Base-by-base conservation (phyloP, 1,284 basidiomycete genomes). In the Apiotrichum montevideense region DNA sequence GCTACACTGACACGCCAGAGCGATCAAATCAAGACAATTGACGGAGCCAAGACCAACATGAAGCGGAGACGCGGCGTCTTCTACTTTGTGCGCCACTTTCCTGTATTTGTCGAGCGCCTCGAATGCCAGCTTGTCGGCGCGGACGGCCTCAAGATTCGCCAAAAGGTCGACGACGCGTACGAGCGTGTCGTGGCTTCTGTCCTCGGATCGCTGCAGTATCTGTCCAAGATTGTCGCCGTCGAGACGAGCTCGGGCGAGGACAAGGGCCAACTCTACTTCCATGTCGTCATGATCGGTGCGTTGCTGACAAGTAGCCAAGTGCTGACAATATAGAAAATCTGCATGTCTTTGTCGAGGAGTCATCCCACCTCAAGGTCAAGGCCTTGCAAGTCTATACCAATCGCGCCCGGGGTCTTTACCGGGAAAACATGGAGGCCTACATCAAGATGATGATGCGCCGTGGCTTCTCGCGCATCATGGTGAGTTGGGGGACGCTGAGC, bases 211-310 rank as follows among this genome's bases (percentile, higher is more conserved):
- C 76, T 98, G 54, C 93, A 94, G 76, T 90, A 96, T 60, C 91
- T 97, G 83, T 92, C 92, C 9, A 95, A 93, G 73, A 79, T 92
- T 79, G 87, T 91, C 56, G 87, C 87, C 1, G 89, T 69, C 0
- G 73, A 74, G 35, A 68, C 66, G 8, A 69, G 88, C 64, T 73
- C 70, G 29, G 86, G 84, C 0, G 93, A 96, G 67, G 95, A 95
- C 76, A 98, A 98, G 75, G 92, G 92, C 1, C 90, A 95, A 71
- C 81, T 98, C 54, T 97, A 98, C 73, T 96, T 94, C 68, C 90
- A 96, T 70, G 90, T 98, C 64, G 87, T 97, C 67, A 81, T 98
- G 63, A 90, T 98, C 59, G 92, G 92, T 92, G 64, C 67, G 87
- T 80, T 21, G 21, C 9, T 42, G 10, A 14, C n/a, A 35, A 15